phyloP scores from a whole-genome alignment of 805 yeast species.

The Starmera caribaea region DNA sequence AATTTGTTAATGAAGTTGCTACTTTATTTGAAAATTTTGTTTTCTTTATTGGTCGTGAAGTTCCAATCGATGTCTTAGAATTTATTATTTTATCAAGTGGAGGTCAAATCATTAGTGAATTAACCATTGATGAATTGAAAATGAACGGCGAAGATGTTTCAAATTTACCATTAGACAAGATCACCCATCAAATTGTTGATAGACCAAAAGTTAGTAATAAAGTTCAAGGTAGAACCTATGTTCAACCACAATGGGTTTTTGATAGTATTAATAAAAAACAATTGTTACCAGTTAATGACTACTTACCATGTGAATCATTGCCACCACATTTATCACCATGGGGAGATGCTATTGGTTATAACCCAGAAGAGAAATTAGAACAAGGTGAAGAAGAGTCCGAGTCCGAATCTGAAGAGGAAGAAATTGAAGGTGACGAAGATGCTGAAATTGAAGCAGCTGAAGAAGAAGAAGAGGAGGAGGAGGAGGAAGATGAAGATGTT shows the following conservation, averaged over 20 bases:
- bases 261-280: conserved; percentile 77
- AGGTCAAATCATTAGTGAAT: conserved; percentile 77
- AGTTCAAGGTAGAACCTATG: conserved; percentile 85
- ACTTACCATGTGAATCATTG: conserved; percentile 88
- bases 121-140: conserved; percentile 70
- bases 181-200: conserved; percentile 93
- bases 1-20: conserved; percentile 48
- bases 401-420: conserved; percentile 42
- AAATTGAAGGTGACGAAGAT: conserved; percentile 43
- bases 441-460: conserved; percentile 39
- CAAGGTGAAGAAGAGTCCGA: conserved; percentile 34
- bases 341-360: conserved; percentile 91
- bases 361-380: conserved; percentile 55
- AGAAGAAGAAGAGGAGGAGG: conserved; percentile 41
- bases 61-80: conserved; percentile 84
- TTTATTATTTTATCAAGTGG: conserved; percentile 81
- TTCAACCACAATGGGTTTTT: conserved; percentile 98
- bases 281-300: conserved; percentile 66
- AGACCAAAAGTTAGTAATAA: conserved; percentile 73
- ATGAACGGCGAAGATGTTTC: conserved; percentile 20
- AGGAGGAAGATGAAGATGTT: conserved; percentile 46
- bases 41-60: conserved; percentile 91
- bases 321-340: conserved; percentile 99
- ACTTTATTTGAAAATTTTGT: conserved; percentile 63
- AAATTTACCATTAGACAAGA: conserved; percentile 49